phyloP scores from a whole-genome alignment of 1,284 basidiomycete species.

The Cryptococcus deneoformans region DNA sequence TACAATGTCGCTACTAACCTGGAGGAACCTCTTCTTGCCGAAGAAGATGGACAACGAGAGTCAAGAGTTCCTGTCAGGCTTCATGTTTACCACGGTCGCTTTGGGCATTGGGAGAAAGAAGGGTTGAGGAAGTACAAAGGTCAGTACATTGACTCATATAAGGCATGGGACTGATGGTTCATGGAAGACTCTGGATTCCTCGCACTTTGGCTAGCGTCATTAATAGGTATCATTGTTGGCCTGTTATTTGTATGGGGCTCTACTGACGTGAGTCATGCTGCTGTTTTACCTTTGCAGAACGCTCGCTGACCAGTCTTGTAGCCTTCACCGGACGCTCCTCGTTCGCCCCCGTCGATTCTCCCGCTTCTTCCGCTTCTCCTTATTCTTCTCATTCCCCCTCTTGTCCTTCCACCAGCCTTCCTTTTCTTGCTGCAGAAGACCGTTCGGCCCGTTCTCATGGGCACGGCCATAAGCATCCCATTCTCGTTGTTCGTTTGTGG shows the following conservation, averaged over 20 bases:
- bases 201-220: slow-evolving; percentile 41
- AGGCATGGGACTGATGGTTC: neutral
- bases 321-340: slow-evolving; percentile 24
- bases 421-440: slow-evolving; percentile 73
- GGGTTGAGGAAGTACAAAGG: slow-evolving; percentile 48
- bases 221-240: slow-evolving; percentile 40
- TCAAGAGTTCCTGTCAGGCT: slow-evolving; percentile 35
- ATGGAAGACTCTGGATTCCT: slow-evolving; percentile 43
- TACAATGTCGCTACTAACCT: slow-evolving; percentile 13
- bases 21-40: slow-evolving; percentile 30
- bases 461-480: slow-evolving; percentile 75
- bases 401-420: slow-evolving; percentile 69
- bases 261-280: slow-evolving; percentile 35
- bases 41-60: slow-evolving; percentile 6
- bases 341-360: slow-evolving; percentile 53
- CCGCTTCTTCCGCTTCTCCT: slow-evolving; percentile 80
- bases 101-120: slow-evolving; percentile 47
- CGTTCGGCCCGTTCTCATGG: slow-evolving; percentile 74
- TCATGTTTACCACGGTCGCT: slow-evolving; percentile 47
- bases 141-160: slow-evolving; percentile 12
- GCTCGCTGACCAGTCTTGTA: neutral
- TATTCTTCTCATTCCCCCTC: slow-evolving; percentile 69
- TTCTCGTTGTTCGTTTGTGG: slow-evolving; percentile 75
- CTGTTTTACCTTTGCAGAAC: neutral
- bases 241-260: slow-evolving; percentile 49